phyloP scores from a whole-genome alignment of 177 flowering plant species.

The Vitis hybrid region DNA sequence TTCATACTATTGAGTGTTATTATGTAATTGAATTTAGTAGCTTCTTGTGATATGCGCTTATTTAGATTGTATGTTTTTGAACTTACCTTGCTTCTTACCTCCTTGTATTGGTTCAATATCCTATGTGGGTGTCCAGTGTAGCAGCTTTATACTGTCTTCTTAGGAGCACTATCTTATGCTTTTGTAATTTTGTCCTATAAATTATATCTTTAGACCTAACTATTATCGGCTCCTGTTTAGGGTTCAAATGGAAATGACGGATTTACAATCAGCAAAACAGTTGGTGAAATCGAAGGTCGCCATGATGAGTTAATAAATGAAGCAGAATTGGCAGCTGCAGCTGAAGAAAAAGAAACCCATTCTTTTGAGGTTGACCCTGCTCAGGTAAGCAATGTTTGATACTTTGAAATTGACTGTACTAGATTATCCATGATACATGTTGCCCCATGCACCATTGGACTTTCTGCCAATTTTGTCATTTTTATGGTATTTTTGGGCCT shows the following conservation, averaged over 20 bases:
- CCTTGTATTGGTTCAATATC: too few species aligned
- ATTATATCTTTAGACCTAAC: too few species aligned
- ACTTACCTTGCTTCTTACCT: too few species aligned
- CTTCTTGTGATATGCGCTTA: too few species aligned
- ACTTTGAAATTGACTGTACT: background rate
- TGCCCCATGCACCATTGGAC: background rate
- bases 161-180: too few species aligned
- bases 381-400: conserved; percentile 49
- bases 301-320: conserved; percentile 79
- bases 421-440: background rate
- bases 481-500: background rate
- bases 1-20: too few species aligned
- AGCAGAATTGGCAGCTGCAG: conserved; percentile 83
- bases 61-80: too few species aligned
- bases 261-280: conserved; percentile 69
- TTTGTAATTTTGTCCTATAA: too few species aligned
- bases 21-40: too few species aligned
- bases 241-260: conserved; percentile 47
- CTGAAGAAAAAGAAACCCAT: conserved; percentile 95
- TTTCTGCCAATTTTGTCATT: background rate
- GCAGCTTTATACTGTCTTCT: too few species aligned
- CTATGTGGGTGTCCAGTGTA: too few species aligned
- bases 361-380: conserved; percentile 91
- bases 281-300: conserved; percentile 65
- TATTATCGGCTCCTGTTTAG: conserved; percentile 7